Evolutionary conservation across 208 protist species (phyloP).

Genomic region (Acanthamoeba divionensis): DNA sequence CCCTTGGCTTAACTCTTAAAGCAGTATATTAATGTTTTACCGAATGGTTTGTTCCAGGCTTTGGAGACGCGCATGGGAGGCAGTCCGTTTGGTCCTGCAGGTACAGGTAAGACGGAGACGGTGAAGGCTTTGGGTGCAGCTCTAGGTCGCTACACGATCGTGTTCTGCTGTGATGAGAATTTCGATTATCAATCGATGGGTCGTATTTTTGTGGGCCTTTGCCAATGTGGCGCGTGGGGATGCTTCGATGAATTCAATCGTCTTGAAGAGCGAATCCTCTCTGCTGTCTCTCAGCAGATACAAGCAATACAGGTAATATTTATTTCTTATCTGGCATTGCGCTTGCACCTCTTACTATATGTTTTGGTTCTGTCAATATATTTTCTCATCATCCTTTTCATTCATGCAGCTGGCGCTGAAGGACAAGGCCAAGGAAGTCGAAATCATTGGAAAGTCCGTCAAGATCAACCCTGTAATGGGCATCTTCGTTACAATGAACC

Average conservation of each 20-base stretch:
- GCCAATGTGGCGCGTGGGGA: conserved; percentile 98
- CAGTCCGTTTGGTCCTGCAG: conserved; percentile 95
- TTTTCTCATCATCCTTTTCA: too few species aligned
- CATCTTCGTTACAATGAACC: conserved; percentile 99
- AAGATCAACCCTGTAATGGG: conserved; percentile 91
- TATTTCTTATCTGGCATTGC: not conserved
- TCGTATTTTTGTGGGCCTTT: conserved; percentile 98
- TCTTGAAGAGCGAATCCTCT: conserved; percentile 97
- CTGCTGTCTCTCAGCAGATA: conserved; percentile 99
- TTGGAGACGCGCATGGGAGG: conserved; percentile 95
- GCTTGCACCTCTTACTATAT: not conserved
- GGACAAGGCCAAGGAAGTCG: conserved; percentile 78
- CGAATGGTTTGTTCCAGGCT: conserved; percentile 77
- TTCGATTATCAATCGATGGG: conserved; percentile 98
- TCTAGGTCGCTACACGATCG: conserved; percentile 96
- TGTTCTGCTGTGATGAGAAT: conserved; percentile 99
- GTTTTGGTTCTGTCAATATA: not conserved
- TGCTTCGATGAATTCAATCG: conserved; percentile 99
- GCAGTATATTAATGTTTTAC: too few species aligned
- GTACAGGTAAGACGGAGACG: conserved; percentile 98
- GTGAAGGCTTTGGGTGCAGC: conserved; percentile 97
- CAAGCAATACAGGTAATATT: conserved; percentile 94
- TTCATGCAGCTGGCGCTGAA: conserved; percentile 52
- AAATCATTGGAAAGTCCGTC: conserved; percentile 88
- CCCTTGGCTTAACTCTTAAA: too few species aligned